These are phyloP conservation scores for Fraxinus latifolia DNA, from an alignment of 305 asterid genomes.

Conservation along the genomic window DNA sequence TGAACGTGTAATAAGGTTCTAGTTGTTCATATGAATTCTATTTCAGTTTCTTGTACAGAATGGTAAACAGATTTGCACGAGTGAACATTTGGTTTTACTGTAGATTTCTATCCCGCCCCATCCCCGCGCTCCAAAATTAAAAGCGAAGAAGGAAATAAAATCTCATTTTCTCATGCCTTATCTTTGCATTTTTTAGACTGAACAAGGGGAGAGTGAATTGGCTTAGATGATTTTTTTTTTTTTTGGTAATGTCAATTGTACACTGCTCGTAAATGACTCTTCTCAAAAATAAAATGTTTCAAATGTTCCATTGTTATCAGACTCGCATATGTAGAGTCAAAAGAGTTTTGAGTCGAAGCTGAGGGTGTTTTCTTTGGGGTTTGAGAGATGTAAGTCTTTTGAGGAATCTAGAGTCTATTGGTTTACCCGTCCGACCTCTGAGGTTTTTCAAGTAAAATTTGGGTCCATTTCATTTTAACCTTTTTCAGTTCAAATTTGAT, in stretches of 20 bases:
- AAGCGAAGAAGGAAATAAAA: not conserved
- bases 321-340: not conserved
- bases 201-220: not conserved
- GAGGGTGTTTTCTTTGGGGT: not conserved
- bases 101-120: not conserved
- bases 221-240: not conserved
- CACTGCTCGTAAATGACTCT: not conserved
- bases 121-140: not conserved
- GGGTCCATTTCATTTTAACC: not conserved
- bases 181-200: not conserved
- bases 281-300: not conserved
- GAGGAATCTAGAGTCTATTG: not conserved
- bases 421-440: not conserved
- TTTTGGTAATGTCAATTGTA: not conserved
- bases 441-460: not conserved
- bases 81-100: not conserved
- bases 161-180: not conserved
- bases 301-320: not conserved
- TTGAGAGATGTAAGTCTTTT: not conserved
- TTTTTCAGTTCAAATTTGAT: not conserved
- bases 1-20: not conserved
- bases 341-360: not conserved
- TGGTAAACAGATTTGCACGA: not conserved
- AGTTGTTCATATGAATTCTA: not conserved
- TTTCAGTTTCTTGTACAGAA: not conserved